A percentile compares a stretch with the other conserved stretches of the same genome.
These are phyloP conservation scores for Colletotrichum sp. DNA, from an alignment of 2,329 filamentous ascomycete species.

Conservation along the genomic window DNA sequence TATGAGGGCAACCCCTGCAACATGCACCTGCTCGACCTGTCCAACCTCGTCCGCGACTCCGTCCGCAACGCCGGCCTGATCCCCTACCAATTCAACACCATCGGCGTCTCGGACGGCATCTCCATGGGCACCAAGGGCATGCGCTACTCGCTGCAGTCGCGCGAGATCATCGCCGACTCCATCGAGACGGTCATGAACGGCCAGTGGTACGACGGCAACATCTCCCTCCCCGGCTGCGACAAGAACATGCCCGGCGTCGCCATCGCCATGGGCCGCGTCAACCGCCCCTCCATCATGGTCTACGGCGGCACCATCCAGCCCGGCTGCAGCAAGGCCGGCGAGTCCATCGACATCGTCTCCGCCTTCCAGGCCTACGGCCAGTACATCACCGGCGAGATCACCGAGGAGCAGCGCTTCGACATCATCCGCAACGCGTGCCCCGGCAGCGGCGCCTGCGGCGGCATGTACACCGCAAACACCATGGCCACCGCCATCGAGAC, in stretches of 20 bases:
- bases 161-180: constrained; percentile 96
- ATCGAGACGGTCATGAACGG: constrained; percentile 99
- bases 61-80: constrained; percentile 76
- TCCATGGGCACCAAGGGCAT: constrained; percentile 98
- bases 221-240: constrained; percentile 96
- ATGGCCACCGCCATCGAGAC: constrained; percentile 94
- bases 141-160: constrained; percentile 92
- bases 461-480: constrained; percentile 94
- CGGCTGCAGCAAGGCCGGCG: constrained; percentile 79
- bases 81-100: constrained; percentile 98
- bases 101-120: constrained; percentile 96
- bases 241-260: constrained; percentile 98
- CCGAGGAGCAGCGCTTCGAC: constrained; percentile 89
- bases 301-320: constrained; percentile 95
- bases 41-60: constrained; percentile 71
- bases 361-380: constrained; percentile 98
- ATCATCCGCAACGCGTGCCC: constrained; percentile 91
- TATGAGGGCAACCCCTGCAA: constrained; percentile 98
- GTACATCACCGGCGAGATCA: constrained; percentile 90
- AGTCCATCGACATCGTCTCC: constrained; percentile 90
- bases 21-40: constrained; percentile 96
- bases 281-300: constrained; percentile 95
- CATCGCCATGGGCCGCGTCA: constrained; percentile 94
- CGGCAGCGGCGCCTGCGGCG: constrained; percentile 72
- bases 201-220: constrained; percentile 98